Base-by-base conservation (phyloP, 1,284 basidiomycete species). In the Kwoniella shivajii region DNA sequence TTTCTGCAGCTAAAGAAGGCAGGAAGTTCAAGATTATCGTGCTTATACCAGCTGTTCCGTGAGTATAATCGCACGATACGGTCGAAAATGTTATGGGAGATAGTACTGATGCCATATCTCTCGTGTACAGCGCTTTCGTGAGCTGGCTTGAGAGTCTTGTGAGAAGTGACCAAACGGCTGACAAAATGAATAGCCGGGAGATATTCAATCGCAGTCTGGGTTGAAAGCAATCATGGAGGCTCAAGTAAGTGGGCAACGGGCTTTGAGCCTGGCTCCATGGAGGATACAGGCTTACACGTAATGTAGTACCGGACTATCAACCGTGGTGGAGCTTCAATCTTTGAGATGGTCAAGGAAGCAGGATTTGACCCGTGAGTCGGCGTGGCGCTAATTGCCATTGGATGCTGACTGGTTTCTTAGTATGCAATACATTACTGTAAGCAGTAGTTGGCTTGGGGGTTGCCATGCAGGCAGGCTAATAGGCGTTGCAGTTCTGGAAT, bases 291-390 rank as follows among this genome's bases (percentile, higher is more conserved):
- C 45, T 56, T 22, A 59, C 22, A 14, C 6, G 10, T 4, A 6
- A 7, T 6, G 5, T 63, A 80, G 62, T 82, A 81, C 63, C 67
- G 88, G 45, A 89, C 89, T 0, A 93, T 97, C 64, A 92, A 91
- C 71, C 84, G 92, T 31, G 92, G 92, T 4, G 90, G 89, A 0
- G 80, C 84, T 59, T 90, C 88, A 59, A 92, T 95, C 69, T 92
- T 91, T 64, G 90, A 93, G 68, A 81, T 86, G 69, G 82, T 96
- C 46, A 82, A 87, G 46, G 85, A 83, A 55, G 90, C 84, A 20
- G 91, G 92, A 1, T 88, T 81, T 67, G 88, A 95, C 57, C 91
- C 92, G 85, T 88, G 71, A 71, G 72, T 66, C 22, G 16, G 24
- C 20, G n/a, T n/a, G n/a, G n/a, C 16, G 36, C 22, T 30, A 11